Evolutionary conservation across 2,329 filamentous ascomycete species (phyloP).

Genomic region (Fusarium udum): DNA sequence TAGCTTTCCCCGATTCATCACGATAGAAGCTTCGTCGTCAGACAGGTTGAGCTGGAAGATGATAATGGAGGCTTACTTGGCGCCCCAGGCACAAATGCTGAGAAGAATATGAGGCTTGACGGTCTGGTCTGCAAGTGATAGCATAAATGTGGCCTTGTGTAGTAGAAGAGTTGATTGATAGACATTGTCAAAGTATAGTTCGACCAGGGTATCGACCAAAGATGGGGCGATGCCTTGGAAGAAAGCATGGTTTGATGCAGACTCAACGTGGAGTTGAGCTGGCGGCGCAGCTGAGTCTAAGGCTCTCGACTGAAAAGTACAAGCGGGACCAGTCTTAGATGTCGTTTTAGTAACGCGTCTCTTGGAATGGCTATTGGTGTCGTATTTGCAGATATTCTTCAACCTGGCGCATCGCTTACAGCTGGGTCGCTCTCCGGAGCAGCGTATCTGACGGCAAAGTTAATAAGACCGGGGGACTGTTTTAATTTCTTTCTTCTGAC

Average conservation of each 20-base stretch:
- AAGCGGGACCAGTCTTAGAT: rapidly evolving
- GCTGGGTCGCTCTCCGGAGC: slow-evolving; percentile 27
- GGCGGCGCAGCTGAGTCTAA: background rate
- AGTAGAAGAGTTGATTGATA: slow-evolving; percentile 29
- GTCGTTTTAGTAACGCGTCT: rapidly evolving
- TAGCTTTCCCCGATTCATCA: background rate
- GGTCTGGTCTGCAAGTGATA: background rate
- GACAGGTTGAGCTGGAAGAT: rapidly evolving
- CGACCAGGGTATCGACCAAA: background rate
- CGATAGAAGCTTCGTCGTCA: slow-evolving; percentile 22
- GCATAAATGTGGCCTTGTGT: background rate
- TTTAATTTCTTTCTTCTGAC: background rate
- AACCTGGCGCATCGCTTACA: slow-evolving; percentile 28
- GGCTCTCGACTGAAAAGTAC: rapidly evolving
- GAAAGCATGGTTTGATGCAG: background rate
- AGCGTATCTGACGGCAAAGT: slow-evolving; percentile 21
- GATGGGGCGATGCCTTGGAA: background rate
- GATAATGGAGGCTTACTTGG: slow-evolving; percentile 17
- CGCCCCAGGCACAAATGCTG: slow-evolving; percentile 33
- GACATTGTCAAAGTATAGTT: slow-evolving; percentile 31
- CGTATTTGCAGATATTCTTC: slow-evolving; percentile 1
- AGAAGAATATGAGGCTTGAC: slow-evolving; percentile 11
- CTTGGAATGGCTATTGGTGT: background rate
- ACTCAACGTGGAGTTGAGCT: rapidly evolving
- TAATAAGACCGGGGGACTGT: rapidly evolving